Conservation (phyloP, 495 filamentous ascomycete genomes). For the Geoglossum glabrum region DNA sequence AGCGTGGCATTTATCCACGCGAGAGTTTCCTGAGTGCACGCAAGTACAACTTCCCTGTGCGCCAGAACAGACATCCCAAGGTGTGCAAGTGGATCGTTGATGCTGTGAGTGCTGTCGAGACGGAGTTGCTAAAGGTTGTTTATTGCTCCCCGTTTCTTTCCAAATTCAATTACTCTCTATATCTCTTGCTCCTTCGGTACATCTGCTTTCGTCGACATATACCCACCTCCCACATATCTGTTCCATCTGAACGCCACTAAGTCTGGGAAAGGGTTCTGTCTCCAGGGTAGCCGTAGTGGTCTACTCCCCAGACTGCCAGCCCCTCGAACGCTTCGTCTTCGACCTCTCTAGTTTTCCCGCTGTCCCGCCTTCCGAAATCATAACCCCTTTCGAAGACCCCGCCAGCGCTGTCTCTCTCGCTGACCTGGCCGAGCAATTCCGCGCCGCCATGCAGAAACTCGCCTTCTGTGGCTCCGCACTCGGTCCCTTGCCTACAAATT, state of each 20-base stretch:
- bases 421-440: slow-evolving; percentile 56
- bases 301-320: slow-evolving; percentile 29
- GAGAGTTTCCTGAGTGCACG: slow-evolving; percentile 61
- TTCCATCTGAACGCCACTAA: background rate
- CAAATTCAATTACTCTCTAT: background rate
- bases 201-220: background rate
- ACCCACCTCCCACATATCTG: background rate
- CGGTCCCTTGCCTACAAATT: slow-evolving; percentile 44
- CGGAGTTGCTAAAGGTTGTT: slow-evolving; percentile 45
- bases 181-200: background rate
- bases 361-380: slow-evolving; percentile 27
- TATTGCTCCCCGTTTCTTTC: background rate
- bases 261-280: slow-evolving; percentile 28
- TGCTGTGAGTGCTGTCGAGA: slow-evolving; percentile 53
- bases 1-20: slow-evolving; percentile 64
- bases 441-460: slow-evolving; percentile 32
- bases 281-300: slow-evolving; percentile 56
- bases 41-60: slow-evolving; percentile 76
- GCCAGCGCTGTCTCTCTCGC: slow-evolving; percentile 8
- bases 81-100: slow-evolving; percentile 84
- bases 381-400: slow-evolving; percentile 15
- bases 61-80: slow-evolving; percentile 73
- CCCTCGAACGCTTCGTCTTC: slow-evolving; percentile 69
- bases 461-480: slow-evolving; percentile 37
- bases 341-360: slow-evolving; percentile 58